These are phyloP conservation scores for Cryphonectria radicalis DNA, from an alignment of 2,329 filamentous ascomycete genomes.

Conservation along the genomic window DNA sequence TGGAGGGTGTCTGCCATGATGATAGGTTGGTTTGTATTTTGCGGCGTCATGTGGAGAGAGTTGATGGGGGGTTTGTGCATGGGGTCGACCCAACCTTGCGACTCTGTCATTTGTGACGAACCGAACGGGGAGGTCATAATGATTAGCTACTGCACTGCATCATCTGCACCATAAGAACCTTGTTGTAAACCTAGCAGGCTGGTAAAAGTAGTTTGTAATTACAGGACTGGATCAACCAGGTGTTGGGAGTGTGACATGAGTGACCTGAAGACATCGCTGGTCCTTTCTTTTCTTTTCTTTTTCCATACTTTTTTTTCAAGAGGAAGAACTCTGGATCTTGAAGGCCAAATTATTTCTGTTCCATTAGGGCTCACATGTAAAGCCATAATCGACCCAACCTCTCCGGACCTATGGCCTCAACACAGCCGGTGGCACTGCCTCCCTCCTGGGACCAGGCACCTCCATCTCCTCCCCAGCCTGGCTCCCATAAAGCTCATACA, in stretches of 20 bases:
- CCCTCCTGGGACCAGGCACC: neutral
- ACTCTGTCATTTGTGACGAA: constrained; percentile 6
- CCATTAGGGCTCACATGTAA: neutral
- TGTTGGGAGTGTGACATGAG: no score
- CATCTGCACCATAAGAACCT: neutral
- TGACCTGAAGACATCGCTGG: neutral
- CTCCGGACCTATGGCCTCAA: neutral
- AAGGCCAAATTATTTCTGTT: neutral
- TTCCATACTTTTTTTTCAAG: neutral
- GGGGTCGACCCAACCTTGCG: neutral
- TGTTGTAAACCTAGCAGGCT: neutral
- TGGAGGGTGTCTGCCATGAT: neutral
- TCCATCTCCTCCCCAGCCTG: constrained; percentile 1
- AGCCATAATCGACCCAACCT: neutral
- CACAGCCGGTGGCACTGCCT: no score
- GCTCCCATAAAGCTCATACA: constrained; percentile 6
- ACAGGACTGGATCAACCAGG: neutral
- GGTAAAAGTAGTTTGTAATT: neutral
- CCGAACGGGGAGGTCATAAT: neutral
- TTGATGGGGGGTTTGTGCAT: neutral
- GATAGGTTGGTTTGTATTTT: neutral
- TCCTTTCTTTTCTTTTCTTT: no score
- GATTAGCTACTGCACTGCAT: neutral
- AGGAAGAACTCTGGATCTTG: neutral
- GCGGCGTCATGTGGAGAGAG: neutral